Base-by-base conservation (phyloP, 139 green algal genomes). In the Tetraselmis striata region DNA sequence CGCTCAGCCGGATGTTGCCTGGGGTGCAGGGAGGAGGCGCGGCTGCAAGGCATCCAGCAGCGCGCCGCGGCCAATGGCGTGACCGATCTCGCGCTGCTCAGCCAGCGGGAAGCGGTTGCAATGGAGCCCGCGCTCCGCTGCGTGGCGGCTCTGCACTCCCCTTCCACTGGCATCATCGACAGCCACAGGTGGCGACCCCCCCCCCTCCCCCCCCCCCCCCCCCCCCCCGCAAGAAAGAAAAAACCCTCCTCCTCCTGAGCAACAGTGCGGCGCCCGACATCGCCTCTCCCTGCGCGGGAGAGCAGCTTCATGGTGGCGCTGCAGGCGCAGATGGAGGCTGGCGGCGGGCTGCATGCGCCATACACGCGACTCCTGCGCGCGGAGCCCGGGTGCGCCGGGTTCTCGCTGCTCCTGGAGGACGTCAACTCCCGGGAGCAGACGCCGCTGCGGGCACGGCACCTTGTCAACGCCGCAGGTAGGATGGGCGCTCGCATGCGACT, bases 151-250 rank as follows among this genome's bases (percentile, higher is more conserved):
- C 80, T 98, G 81, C 85, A 92, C 59, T 98, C 95, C 26, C 93
- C 95, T 0, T 92, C 85, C 29, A 97, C 95, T 1, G 94, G 93
- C 82, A 95, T 98, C 29, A 24, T 98, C 0, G 92, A 95, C 89
- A 94, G 87, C 84, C 92, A 96, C 83, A 81, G 75, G 87, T 91
- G 45, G 45, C 11, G 45, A 25, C 11, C 11, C 45, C 45, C 45
- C 45, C 45, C n/a, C n/a, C n/a, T n/a, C n/a, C n/a, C n/a, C n/a
- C n/a, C n/a, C n/a, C n/a, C n/a, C n/a, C n/a, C n/a, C n/a, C n/a
- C n/a, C n/a, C n/a, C n/a, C n/a, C n/a, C n/a, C n/a, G n/a, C n/a
- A n/a, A n/a, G n/a, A n/a, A n/a, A n/a, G n/a, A n/a, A n/a, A n/a
- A n/a, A n/a, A n/a, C n/a, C n/a, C n/a, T n/a, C n/a, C n/a, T n/a